A percentile compares a stretch with the other conserved stretches of the same genome.
These are phyloP conservation scores for Thraustochytrium sp. DNA, from an alignment of 352 stramenopile genomes.

Conservation along the genomic window DNA sequence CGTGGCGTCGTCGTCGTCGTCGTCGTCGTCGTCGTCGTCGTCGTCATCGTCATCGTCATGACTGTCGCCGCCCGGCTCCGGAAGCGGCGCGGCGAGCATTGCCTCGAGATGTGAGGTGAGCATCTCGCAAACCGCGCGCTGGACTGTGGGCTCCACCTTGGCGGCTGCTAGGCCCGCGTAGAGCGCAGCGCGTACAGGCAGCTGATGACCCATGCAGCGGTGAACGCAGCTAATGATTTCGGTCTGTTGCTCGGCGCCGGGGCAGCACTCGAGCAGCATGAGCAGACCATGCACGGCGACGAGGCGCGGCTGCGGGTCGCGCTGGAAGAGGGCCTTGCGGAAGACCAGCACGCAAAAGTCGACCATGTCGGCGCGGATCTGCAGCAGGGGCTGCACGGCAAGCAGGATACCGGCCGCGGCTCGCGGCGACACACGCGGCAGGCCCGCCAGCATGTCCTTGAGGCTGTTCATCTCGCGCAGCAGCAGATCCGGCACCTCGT, in stretches of 20 bases:
- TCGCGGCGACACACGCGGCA: slow-evolving; percentile 1
- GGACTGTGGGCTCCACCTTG: background rate
- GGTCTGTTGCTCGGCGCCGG: background rate
- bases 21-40: background rate
- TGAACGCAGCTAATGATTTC: slow-evolving; percentile 30
- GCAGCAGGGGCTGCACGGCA: background rate
- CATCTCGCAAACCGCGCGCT: background rate
- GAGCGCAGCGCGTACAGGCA: background rate
- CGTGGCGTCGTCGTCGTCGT: slow-evolving; percentile 8
- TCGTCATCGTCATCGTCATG: background rate
- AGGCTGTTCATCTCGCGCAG: slow-evolving; percentile 9
- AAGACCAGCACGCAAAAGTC: slow-evolving; percentile 27
- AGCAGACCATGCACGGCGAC: slow-evolving; percentile 28
- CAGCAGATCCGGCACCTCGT: slow-evolving; percentile 11
- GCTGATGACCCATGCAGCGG: slow-evolving; percentile 9
- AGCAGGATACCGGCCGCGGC: background rate
- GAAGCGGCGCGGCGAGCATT: background rate
- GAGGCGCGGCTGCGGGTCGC: slow-evolving; percentile 14
- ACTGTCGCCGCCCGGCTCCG: too few relatives aligned
- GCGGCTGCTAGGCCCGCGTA: background rate
- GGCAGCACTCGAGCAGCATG: background rate
- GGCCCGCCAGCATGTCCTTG: slow-evolving; percentile 16
- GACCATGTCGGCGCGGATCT: slow-evolving; percentile 7
- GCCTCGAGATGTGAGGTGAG: background rate
- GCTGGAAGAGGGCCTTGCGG: slow-evolving; percentile 37